These are phyloP conservation scores for Linum usitatissimum DNA, from an alignment of 345 rosid species.

Conservation along the genomic window DNA sequence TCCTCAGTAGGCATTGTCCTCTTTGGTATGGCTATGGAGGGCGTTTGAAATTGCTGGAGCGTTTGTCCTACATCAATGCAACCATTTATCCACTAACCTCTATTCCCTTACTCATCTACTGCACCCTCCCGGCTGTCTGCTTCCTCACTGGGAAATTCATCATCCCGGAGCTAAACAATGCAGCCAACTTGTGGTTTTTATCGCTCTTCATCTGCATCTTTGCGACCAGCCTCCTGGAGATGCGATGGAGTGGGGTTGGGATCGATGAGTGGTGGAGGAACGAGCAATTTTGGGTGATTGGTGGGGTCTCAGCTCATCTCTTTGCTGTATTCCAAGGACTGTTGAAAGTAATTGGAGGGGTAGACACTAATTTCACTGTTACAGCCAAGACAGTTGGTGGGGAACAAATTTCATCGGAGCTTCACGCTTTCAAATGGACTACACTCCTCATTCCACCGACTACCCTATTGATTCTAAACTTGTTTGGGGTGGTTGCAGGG, in stretches of 20 bases:
- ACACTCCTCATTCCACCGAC: slow-evolving; percentile 3
- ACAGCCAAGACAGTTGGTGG: background rate
- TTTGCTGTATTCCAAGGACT: slow-evolving; percentile 1
- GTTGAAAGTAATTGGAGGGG: background rate
- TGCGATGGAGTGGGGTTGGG: slow-evolving; percentile 1
- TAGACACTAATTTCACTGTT: background rate
- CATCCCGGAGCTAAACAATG: slow-evolving; percentile 2
- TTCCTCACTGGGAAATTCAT: slow-evolving; percentile 3
- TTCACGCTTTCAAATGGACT: background rate
- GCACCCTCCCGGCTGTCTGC: slow-evolving; percentile 4
- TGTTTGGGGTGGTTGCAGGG: background rate
- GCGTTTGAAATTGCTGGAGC: background rate
- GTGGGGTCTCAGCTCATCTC: background rate
- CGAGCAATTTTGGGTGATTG: slow-evolving; percentile 5
- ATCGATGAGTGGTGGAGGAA: slow-evolving; percentile 4
- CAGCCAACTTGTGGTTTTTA: background rate
- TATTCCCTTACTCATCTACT: background rate
- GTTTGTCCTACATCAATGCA: slow-evolving; percentile 4
- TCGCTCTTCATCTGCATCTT: background rate
- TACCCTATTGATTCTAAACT: background rate
- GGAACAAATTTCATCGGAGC: background rate
- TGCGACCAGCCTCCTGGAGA: background rate
- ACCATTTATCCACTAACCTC: slow-evolving; percentile 1
- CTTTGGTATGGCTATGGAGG: slow-evolving; percentile 5
- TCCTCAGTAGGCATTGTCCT: slow-evolving; percentile 2